A percentile compares a stretch with the other conserved stretches of the same genome.
These are phyloP conservation scores for Tagetes patula DNA, from an alignment of 129 eudicot genomes.

Conservation along the genomic window DNA sequence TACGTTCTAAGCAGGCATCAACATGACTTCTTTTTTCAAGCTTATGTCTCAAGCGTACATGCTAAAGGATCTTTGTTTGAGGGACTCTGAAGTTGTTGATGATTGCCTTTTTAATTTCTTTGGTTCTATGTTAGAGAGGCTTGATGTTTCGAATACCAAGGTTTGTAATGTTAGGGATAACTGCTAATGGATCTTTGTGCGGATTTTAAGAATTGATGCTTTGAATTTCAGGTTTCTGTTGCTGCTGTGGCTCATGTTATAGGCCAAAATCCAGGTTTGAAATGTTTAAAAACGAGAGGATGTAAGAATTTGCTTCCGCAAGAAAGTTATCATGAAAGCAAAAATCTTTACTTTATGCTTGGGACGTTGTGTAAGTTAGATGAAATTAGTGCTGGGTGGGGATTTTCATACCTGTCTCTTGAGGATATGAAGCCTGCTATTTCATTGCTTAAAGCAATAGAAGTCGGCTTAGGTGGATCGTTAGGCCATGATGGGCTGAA, in stretches of 20 bases:
- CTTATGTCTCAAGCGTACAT: constrained; percentile 56
- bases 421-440: constrained; percentile 51
- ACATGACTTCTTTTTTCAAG: constrained; percentile 43
- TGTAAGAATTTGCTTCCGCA: constrained; percentile 49
- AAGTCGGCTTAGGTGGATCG: constrained; percentile 79
- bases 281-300: constrained; percentile 57
- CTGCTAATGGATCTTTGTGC: constrained; percentile 4
- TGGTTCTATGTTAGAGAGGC: constrained; percentile 70
- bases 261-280: constrained; percentile 56
- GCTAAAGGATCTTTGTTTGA: constrained; percentile 72
- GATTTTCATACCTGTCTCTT: constrained; percentile 56
- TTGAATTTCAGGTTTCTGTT: constrained; percentile 53
- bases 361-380: constrained; percentile 65
- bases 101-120: constrained; percentile 50
- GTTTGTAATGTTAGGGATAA: constrained; percentile 36
- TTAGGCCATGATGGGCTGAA: constrained; percentile 66
- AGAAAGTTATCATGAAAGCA: constrained; percentile 24
- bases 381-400: constrained; percentile 81
- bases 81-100: constrained; percentile 62
- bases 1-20: constrained; percentile 49
- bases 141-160: constrained; percentile 81
- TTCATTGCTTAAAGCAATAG: constrained; percentile 43
- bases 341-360: constrained; percentile 39
- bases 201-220: constrained; percentile 9
- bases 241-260: constrained; percentile 51